Evolutionary conservation across 202 grass and related monocot genomes (phyloP), one percentile per base, ranked within the genome.

Genomic region (Sporobolus alterniflorus): DNA sequence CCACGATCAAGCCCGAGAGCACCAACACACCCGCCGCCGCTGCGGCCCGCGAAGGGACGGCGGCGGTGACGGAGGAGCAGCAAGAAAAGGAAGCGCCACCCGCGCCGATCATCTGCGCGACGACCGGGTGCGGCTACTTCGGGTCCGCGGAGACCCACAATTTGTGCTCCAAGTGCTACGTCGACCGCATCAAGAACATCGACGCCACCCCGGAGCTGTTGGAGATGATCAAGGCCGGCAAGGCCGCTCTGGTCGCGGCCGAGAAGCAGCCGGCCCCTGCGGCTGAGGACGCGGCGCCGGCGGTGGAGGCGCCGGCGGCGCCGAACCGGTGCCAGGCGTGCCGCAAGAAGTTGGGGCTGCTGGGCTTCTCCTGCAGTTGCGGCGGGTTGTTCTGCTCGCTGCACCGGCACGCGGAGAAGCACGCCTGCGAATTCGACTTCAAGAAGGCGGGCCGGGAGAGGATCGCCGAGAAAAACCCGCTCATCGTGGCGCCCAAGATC

Each of bases 81-180:
- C 9, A 55, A 4, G 21, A 10, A 6, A 11, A 20, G 1, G 18
- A 6, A 1, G 9, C 1, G 9, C 10, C 17, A 16, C 0, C 20
- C 29, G 28, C 8, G 18, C 43, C 59, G 25, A 21, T 74, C 46
- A n/a, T n/a, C 9, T 25, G 59, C 92, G 92, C 65, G 67, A 65
- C 16, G 80, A 73, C n/a, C 71, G 87, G 82, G 63, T 96, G 93
- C 79, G 80, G 88, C 21, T 93, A 91, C 80, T 96, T 82, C 47
- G 90, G 93, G 1, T 89, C 56, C 32, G 22, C 73, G n/a, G 63
- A 64, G 13, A 89, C 62, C 21, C 89, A 85, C 18, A 80, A 85
- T 63, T 5, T 89, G 40, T 96, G 88, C 75, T 96, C 90, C 15
- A 87, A 72, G 29, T 92, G 93, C 85, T 96, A 84, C 79, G 42